These are phyloP conservation scores for Somion occarium DNA, from an alignment of 1,284 basidiomycete species.

Conservation along the genomic window DNA sequence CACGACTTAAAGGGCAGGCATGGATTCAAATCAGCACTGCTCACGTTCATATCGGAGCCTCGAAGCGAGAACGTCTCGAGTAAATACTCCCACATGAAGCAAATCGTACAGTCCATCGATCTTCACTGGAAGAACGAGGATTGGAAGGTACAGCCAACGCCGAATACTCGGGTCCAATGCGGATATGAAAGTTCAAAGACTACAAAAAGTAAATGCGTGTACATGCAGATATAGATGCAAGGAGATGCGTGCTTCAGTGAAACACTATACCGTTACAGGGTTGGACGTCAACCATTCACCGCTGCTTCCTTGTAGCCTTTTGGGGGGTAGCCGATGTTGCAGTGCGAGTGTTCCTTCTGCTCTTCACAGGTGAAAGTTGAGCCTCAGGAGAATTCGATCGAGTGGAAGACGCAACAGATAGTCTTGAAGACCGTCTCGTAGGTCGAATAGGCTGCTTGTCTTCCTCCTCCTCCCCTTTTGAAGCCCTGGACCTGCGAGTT, in stretches of 20 bases:
- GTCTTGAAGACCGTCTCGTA: conserved; percentile 14
- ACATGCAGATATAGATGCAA: neutral
- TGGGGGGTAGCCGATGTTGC: neutral
- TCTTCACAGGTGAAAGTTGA: conserved; percentile 20
- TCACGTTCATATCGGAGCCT: neutral
- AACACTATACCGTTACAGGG: neutral
- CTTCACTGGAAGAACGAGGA: neutral
- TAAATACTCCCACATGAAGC: no score
- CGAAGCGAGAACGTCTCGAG: neutral
- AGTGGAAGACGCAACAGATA: conserved; percentile 10
- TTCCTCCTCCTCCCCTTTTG: conserved; percentile 11
- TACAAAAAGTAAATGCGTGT: no score
- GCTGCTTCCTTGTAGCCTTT: conserved; percentile 1
- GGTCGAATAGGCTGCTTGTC: conserved; percentile 6
- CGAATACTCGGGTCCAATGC: neutral
- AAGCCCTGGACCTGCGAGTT: conserved; percentile 20
- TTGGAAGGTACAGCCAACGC: neutral
- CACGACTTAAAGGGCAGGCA: neutral
- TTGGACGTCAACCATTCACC: neutral
- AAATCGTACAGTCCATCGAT: neutral
- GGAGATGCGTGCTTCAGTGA: neutral
- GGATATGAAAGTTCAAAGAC: neutral
- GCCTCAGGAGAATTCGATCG: conserved; percentile 25
- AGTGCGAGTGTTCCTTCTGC: neutral
- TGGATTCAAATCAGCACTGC: neutral